phyloP scores from a whole-genome alignment of 176 grass and related monocot genomes.

The Secale cereale region DNA sequence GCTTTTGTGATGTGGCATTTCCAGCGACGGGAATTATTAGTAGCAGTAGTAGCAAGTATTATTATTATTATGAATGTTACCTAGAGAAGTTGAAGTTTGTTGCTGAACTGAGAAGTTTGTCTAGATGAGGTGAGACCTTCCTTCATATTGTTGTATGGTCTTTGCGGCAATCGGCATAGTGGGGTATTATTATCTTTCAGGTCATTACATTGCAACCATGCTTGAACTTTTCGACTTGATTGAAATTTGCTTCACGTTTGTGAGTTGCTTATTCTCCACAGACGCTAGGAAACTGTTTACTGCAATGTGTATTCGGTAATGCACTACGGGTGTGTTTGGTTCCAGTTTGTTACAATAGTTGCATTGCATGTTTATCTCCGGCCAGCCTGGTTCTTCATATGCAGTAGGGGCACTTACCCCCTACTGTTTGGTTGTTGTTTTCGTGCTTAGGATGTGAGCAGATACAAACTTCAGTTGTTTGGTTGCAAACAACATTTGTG shows the following conservation, averaged over 20 bases:
- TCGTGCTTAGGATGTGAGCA: too few species aligned
- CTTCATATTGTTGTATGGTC: slow-evolving; percentile 31
- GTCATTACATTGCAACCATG: slow-evolving; percentile 25
- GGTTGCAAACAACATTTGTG: too few species aligned
- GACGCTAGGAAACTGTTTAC: neutral
- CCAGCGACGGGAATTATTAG: slow-evolving; percentile 33
- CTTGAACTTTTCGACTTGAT: neutral
- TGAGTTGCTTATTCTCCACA: neutral
- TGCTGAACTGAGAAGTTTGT: slow-evolving; percentile 31
- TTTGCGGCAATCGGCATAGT: slow-evolving; percentile 19
- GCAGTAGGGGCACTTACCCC: too few species aligned
- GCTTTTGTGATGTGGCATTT: slow-evolving; percentile 28
- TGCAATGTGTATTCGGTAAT: too few species aligned
- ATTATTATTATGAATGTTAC: neutral
- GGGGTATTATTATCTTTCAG: neutral
- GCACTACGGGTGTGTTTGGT: too few species aligned
- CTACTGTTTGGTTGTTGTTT: too few species aligned
- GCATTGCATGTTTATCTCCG: too few species aligned
- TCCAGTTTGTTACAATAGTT: too few species aligned
- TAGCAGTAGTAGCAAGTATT: slow-evolving; percentile 33
- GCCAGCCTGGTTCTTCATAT: too few species aligned
- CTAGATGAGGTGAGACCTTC: slow-evolving; percentile 37
- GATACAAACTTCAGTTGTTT: too few species aligned
- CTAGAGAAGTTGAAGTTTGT: slow-evolving; percentile 41
- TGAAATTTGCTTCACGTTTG: slow-evolving; percentile 31